These are phyloP conservation scores for Iberis pinnata DNA, from an alignment of 345 rosid genomes.

Conservation along the genomic window DNA sequence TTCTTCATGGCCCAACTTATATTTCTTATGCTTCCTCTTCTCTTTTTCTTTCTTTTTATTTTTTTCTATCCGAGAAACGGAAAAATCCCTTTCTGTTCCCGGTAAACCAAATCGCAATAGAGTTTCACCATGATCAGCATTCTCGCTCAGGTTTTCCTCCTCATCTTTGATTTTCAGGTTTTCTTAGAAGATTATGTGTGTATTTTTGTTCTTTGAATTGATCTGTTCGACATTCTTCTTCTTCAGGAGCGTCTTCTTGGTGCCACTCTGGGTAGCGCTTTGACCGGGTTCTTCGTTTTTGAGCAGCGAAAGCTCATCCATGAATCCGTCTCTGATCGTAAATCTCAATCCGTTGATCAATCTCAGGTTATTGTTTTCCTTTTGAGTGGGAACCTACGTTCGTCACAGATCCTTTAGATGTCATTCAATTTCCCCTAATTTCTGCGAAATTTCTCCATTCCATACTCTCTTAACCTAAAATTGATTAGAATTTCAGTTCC, in stretches of 20 bases:
- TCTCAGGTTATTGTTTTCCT: slow-evolving; percentile 42
- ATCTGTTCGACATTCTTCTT: neutral
- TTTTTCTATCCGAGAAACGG: too few species aligned
- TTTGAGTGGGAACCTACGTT: too few species aligned
- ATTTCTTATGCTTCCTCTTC: too few species aligned
- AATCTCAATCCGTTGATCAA: slow-evolving; percentile 19
- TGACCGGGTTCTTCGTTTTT: slow-evolving; percentile 47
- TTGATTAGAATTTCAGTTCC: too few species aligned
- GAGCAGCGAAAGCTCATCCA: slow-evolving; percentile 70
- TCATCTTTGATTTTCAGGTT: neutral
- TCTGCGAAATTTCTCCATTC: too few species aligned
- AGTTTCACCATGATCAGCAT: slow-evolving; percentile 29
- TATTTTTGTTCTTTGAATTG: neutral
- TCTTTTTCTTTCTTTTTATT: too few species aligned
- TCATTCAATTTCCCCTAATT: neutral
- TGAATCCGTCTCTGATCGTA: slow-evolving; percentile 41
- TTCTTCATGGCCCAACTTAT: too few species aligned
- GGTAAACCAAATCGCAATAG: neutral
- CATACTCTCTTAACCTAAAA: too few species aligned
- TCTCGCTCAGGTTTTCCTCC: slow-evolving; percentile 28
- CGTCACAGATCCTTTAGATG: neutral
- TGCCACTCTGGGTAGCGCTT: slow-evolving; percentile 51
- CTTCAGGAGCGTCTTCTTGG: slow-evolving; percentile 59
- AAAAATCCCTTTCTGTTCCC: neutral
- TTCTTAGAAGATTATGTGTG: too few species aligned